Conservation (phyloP, 2,329 filamentous ascomycete species). For the Rhynchosporium secalis region DNA sequence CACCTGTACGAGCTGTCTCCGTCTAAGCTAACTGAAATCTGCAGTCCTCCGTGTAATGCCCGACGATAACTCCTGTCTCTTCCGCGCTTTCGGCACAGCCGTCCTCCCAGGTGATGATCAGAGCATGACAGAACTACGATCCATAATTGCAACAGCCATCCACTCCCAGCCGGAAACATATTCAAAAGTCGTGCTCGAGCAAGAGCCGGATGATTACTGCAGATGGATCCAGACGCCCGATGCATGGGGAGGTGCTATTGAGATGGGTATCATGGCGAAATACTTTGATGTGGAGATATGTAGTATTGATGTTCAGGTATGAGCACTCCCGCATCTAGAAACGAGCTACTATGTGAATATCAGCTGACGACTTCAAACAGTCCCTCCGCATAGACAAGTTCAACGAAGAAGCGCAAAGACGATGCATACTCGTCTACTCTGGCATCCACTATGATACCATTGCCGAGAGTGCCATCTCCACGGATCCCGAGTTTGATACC, state of each 20-base stretch:
- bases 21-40: neutral
- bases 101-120: slow-evolving; percentile 64
- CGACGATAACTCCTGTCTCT: slow-evolving; percentile 93
- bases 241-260: slow-evolving; percentile 89
- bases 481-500: slow-evolving; percentile 73
- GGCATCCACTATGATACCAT: slow-evolving; percentile 94
- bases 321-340: too few species aligned
- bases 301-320: slow-evolving; percentile 73
- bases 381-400: slow-evolving; percentile 69
- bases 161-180: slow-evolving; percentile 71
- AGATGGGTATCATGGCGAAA: slow-evolving; percentile 80
- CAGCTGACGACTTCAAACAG: slow-evolving; percentile 40
- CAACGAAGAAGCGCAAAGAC: slow-evolving; percentile 65
- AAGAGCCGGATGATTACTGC: slow-evolving; percentile 72
- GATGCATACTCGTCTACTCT: slow-evolving; percentile 84
- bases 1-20: neutral
- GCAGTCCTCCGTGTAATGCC: slow-evolving; percentile 88
- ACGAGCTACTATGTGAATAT: slow-evolving; percentile 26
- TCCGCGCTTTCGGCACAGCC: slow-evolving; percentile 81
- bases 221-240: slow-evolving; percentile 75
- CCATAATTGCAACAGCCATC: slow-evolving; percentile 77
- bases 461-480: slow-evolving; percentile 65
- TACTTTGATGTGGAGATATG: slow-evolving; percentile 85
- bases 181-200: slow-evolving; percentile 72
- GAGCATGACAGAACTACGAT: slow-evolving; percentile 70